phyloP scores from a whole-genome alignment of 805 yeast species.

The Zygotorulaspora chibaensis region DNA sequence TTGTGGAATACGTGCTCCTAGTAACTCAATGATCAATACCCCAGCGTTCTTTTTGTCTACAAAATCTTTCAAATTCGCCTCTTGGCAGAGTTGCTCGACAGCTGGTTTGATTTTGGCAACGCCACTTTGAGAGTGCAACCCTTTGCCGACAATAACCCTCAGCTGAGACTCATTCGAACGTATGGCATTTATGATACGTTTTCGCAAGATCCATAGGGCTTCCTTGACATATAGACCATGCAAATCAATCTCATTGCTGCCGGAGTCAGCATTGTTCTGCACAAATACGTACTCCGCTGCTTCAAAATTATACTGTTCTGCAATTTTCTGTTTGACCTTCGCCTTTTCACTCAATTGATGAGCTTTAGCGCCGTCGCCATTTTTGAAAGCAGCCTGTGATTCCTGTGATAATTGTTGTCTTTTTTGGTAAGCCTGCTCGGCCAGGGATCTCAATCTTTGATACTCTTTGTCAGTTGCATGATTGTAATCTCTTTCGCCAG shows the following conservation, averaged over 20 bases:
- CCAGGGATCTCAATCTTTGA: slow-evolving; percentile 57
- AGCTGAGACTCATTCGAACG: slow-evolving; percentile 54
- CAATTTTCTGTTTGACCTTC: slow-evolving; percentile 52
- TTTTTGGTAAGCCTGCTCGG: slow-evolving; percentile 60
- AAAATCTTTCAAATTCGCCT: slow-evolving; percentile 55
- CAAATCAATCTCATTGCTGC: slow-evolving; percentile 79
- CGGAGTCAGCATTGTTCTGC: slow-evolving; percentile 85
- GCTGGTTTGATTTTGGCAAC: slow-evolving; percentile 90
- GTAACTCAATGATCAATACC: slow-evolving; percentile 66
- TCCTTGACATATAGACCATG: slow-evolving; percentile 91
- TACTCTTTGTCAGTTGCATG: slow-evolving; percentile 69
- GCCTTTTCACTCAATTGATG: slow-evolving; percentile 67
- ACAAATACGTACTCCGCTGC: slow-evolving; percentile 90
- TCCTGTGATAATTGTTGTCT: slow-evolving; percentile 52
- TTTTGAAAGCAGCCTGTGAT: slow-evolving; percentile 72
- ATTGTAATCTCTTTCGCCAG: slow-evolving; percentile 50
- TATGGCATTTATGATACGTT: slow-evolving; percentile 64
- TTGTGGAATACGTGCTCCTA: slow-evolving; percentile 43
- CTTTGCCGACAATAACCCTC: slow-evolving; percentile 90
- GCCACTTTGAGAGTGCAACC: slow-evolving; percentile 75
- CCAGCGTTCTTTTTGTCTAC: slow-evolving; percentile 75
- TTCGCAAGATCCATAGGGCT: slow-evolving; percentile 72
- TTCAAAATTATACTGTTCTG: slow-evolving; percentile 64
- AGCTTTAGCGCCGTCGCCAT: slow-evolving; percentile 72
- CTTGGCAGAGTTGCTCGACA: slow-evolving; percentile 67